Evolutionary conservation across 2,329 filamentous ascomycete species (phyloP).

Genomic region (Blastomyces silverae): DNA sequence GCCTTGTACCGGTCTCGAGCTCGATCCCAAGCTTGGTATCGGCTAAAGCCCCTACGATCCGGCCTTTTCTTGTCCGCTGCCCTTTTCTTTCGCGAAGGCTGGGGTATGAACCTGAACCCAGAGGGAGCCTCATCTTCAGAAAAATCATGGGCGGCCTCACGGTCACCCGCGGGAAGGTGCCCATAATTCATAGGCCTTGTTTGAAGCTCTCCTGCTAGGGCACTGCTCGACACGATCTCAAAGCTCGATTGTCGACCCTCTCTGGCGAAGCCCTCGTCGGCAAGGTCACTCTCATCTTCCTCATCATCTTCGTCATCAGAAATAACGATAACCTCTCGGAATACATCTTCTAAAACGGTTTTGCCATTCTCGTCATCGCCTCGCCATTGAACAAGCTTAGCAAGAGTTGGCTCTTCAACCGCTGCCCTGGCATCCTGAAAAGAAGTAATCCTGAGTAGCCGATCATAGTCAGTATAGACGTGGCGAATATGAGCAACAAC

Average conservation of each 20-base stretch:
- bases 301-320: constrained; percentile 54
- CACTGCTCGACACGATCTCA: constrained; percentile 39
- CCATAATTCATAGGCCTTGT: constrained; percentile 29
- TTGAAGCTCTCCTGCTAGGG: constrained; percentile 32
- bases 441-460: constrained; percentile 46
- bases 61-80: constrained; percentile 28
- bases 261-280: constrained; percentile 22
- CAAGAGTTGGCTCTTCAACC: constrained; percentile 51
- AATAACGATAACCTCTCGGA: constrained; percentile 58
- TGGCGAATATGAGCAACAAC: constrained; percentile 58
- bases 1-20: constrained; percentile 38
- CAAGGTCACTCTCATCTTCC: constrained; percentile 34
- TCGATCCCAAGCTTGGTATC: constrained; percentile 44
- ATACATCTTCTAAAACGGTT: constrained; percentile 54
- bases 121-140: constrained; percentile 35
- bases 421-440: constrained; percentile 50
- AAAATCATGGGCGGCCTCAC: constrained; percentile 25
- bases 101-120: constrained; percentile 35
- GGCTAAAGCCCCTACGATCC: constrained; percentile 42
- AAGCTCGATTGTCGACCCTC: constrained; percentile 36
- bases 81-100: constrained; percentile 24
- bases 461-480: constrained; percentile 56
- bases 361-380: constrained; percentile 51
- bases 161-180: constrained; percentile 18
- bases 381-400: constrained; percentile 56